phyloP scores from a whole-genome alignment of 2,329 filamentous ascomycete genomes.

The Aspergillus sp. region DNA sequence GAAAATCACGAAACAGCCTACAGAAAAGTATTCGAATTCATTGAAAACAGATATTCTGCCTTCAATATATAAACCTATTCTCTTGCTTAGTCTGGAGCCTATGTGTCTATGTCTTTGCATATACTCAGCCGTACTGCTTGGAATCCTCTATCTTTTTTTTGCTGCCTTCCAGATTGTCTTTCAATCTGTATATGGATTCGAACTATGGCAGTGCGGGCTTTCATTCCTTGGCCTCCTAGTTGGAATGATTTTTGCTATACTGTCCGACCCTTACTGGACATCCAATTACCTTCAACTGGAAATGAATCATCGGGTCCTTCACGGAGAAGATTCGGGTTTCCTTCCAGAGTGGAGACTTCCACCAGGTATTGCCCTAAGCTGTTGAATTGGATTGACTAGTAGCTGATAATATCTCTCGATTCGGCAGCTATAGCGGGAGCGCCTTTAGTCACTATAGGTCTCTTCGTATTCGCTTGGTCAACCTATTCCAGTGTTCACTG shows the following conservation, averaged over 20 bases:
- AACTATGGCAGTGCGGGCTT: conserved; percentile 75
- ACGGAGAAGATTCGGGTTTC: conserved; percentile 52
- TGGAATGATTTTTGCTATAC: conserved; percentile 47
- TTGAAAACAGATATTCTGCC: conserved; percentile 68
- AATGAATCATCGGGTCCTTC: conserved; percentile 34
- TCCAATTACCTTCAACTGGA: conserved; percentile 45
- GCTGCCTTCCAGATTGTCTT: conserved; percentile 85
- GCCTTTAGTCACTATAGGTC: conserved; percentile 71
- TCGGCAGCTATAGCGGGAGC: conserved; percentile 66
- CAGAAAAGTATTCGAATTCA: conserved; percentile 76
- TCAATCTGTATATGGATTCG: conserved; percentile 69
- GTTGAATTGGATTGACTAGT: background rate
- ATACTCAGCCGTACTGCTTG: conserved; percentile 78
- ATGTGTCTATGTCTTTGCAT: conserved; percentile 83
- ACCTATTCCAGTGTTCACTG: conserved; percentile 71
- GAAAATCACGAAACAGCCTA: conserved; percentile 69
- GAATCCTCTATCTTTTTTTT: conserved; percentile 87
- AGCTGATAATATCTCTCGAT: conserved; percentile 10
- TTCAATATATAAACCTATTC: conserved; percentile 66
- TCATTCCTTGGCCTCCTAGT: conserved; percentile 64
- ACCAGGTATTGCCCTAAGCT: conserved; percentile 47
- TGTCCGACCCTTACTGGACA: conserved; percentile 49
- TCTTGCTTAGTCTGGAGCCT: conserved; percentile 76
- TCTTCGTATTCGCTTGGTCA: conserved; percentile 91
- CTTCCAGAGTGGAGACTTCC: conserved; percentile 88